phyloP scores from a whole-genome alignment of 768 basidiomycete species.

The Hygrophorus russula region DNA sequence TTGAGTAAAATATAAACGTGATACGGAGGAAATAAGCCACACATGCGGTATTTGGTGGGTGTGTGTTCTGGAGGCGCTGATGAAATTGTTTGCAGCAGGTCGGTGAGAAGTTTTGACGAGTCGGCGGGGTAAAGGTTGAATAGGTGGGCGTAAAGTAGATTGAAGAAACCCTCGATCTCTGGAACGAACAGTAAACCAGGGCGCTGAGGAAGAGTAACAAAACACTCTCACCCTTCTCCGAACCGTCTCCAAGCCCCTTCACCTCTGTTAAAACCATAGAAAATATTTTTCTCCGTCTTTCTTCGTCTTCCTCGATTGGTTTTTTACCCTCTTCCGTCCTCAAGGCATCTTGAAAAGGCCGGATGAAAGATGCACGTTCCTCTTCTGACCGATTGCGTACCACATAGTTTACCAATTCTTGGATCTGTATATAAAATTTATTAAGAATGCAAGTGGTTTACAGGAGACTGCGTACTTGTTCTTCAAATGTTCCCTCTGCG shows the following conservation, averaged over 20 bases:
- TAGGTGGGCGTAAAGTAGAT: slow-evolving; percentile 66
- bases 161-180: slow-evolving; percentile 88
- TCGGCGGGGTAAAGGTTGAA: slow-evolving; percentile 46
- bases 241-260: slow-evolving; percentile 63
- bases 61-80: slow-evolving; percentile 40
- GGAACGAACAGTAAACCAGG: slow-evolving; percentile 3
- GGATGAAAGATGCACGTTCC: slow-evolving; percentile 47
- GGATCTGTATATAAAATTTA: slow-evolving; percentile 35
- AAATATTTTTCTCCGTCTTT: slow-evolving; percentile 43
- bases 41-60: slow-evolving; percentile 73
- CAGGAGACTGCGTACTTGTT: slow-evolving; percentile 44
- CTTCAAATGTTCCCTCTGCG: slow-evolving; percentile 81
- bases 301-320: slow-evolving; percentile 42
- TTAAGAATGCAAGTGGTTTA: neutral
- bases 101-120: slow-evolving; percentile 34
- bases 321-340: slow-evolving; percentile 38
- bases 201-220: slow-evolving; percentile 2
- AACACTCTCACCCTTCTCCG: slow-evolving; percentile 55
- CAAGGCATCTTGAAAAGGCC: slow-evolving; percentile 55
- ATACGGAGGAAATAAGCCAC: slow-evolving; percentile 16
- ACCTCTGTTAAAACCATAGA: slow-evolving; percentile 48
- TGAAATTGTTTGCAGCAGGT: slow-evolving; percentile 44
- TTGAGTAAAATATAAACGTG: neutral
- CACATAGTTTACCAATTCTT: slow-evolving; percentile 70
- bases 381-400: slow-evolving; percentile 57